Evolutionary conservation across 176 grass and related monocot species (phyloP).

Genomic region (Themeda triandra): DNA sequence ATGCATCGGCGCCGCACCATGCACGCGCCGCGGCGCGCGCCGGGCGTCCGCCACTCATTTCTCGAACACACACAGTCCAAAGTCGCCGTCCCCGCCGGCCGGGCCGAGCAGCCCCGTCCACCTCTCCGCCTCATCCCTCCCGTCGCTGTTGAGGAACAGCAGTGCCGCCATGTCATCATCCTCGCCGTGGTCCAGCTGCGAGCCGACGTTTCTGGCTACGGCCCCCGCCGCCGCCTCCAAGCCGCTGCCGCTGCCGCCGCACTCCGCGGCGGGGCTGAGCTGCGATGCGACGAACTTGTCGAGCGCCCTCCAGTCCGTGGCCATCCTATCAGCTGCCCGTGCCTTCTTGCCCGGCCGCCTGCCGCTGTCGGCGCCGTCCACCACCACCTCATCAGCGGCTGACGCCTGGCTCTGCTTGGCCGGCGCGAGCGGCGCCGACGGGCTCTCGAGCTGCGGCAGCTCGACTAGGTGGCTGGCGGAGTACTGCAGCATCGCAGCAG

Average conservation of each 20-base stretch:
- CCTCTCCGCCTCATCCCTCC: conserved; percentile 46
- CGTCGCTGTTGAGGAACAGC: conserved; percentile 52
- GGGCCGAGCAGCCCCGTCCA: conserved; percentile 43
- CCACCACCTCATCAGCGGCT: neutral
- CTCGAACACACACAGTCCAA: conserved; percentile 54
- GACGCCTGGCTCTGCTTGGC: conserved; percentile 6
- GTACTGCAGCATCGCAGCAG: conserved; percentile 43
- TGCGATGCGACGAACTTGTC: conserved; percentile 84
- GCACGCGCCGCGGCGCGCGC: neutral
- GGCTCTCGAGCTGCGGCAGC: conserved; percentile 75
- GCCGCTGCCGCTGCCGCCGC: neutral
- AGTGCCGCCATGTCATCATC: conserved; percentile 51
- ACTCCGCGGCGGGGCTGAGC: conserved; percentile 53
- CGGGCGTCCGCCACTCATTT: conserved; percentile 10
- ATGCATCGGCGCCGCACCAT: neutral
- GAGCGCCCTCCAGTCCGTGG: conserved; percentile 70
- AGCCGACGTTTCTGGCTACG: neutral
- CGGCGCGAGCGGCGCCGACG: conserved; percentile 33
- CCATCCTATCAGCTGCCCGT: neutral
- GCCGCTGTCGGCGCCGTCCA: neutral
- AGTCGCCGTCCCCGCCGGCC: conserved; percentile 34
- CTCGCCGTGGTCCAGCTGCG: conserved; percentile 33
- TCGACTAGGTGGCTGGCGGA: conserved; percentile 46
- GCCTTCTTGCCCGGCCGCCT: conserved; percentile 28
- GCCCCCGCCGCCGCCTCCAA: neutral